Evolutionary conservation across 257 asterid genomes (phyloP).

Genomic region (Scutellaria minor): DNA sequence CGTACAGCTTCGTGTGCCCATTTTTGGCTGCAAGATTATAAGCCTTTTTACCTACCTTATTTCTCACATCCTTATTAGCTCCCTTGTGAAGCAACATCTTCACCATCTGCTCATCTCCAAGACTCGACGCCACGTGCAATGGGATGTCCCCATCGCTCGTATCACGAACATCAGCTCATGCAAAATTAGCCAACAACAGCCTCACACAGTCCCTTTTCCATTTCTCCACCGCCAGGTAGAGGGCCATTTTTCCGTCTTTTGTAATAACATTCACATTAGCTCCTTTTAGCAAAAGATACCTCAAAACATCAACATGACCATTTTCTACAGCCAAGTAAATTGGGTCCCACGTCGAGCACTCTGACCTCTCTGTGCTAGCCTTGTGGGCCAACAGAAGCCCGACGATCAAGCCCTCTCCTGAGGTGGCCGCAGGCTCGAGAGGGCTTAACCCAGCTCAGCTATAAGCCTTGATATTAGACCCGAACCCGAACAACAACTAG

Average conservation of each 20-base stretch:
- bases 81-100: constrained; percentile 69
- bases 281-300: constrained; percentile 66
- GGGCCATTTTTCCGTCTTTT: constrained; percentile 62
- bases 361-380: constrained; percentile 61
- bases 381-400: constrained; percentile 67
- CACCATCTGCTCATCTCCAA: constrained; percentile 73
- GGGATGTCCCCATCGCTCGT: constrained; percentile 61
- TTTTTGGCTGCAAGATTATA: constrained; percentile 78
- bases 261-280: constrained; percentile 59
- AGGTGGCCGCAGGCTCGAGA: constrained; percentile 70
- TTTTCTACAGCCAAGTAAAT: constrained; percentile 61
- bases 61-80: constrained; percentile 65
- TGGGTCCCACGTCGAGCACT: constrained; percentile 63
- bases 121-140: constrained; percentile 55
- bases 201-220: constrained; percentile 65
- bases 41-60: constrained; percentile 59
- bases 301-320: constrained; percentile 64
- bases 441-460: constrained; percentile 65
- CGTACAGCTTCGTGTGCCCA: constrained; percentile 68
- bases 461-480: constrained; percentile 54
- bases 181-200: constrained; percentile 55
- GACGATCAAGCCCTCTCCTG: constrained; percentile 65
- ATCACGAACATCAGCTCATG: constrained; percentile 44
- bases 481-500: constrained; percentile 68
- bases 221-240: constrained; percentile 74